phyloP scores from a whole-genome alignment of 2,329 filamentous ascomycete species.

The Stachybotrys elegans region DNA sequence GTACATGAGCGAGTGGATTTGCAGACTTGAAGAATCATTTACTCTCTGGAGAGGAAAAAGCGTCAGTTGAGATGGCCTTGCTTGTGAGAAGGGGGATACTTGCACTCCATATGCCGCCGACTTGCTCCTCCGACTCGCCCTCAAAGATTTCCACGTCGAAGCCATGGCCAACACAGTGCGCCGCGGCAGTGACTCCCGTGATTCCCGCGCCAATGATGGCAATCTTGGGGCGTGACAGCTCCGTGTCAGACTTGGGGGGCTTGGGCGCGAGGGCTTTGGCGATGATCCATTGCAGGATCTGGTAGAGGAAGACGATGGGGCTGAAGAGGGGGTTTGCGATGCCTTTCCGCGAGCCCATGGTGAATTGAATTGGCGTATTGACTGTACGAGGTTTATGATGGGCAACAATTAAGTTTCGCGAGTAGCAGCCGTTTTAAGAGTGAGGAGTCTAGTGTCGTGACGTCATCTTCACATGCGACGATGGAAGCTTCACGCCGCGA shows the following conservation, averaged over 20 bases:
- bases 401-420: no score
- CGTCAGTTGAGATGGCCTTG: neutral
- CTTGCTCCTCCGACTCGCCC: slow-evolving; percentile 52
- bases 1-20: slow-evolving; percentile 85
- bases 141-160: slow-evolving; percentile 81
- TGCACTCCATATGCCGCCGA: slow-evolving; percentile 80
- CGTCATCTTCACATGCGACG: no score
- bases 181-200: slow-evolving; percentile 71
- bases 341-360: no score
- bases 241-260: slow-evolving; percentile 55
- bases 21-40: slow-evolving; percentile 75
- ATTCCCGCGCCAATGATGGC: slow-evolving; percentile 68
- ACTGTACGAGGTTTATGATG: no score
- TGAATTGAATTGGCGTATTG: no score
- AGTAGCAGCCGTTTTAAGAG: slow-evolving; percentile 31
- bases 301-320: slow-evolving; percentile 57
- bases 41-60: slow-evolving; percentile 53
- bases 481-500: no score
- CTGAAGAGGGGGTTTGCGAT: slow-evolving; percentile 41
- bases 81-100: slow-evolving; percentile 18
- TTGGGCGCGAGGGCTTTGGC: slow-evolving; percentile 62
- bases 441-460: no score
- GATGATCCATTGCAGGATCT: slow-evolving; percentile 60
- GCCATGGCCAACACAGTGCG: slow-evolving; percentile 80
- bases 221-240: slow-evolving; percentile 58